phyloP scores from a whole-genome alignment of 2,329 filamentous ascomycete genomes.

The Plectosphaerella sp. region DNA sequence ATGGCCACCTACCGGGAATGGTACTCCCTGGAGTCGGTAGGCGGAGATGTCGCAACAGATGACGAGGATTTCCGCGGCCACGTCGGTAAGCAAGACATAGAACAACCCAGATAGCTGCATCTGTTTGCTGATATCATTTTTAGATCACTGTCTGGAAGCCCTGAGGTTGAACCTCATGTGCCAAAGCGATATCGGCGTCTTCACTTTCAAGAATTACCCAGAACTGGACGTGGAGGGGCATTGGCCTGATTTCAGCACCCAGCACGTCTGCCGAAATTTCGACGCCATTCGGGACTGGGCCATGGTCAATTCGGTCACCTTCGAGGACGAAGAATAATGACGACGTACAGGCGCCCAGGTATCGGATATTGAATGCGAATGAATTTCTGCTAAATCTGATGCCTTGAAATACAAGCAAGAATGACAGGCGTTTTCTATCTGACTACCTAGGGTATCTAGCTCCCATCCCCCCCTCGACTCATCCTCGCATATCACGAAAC shows the following conservation, averaged over 20 bases:
- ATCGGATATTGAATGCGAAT: too few relatives aligned
- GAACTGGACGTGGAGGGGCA: conserved; percentile 40
- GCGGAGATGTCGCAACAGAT: conserved; percentile 42
- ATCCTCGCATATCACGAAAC: too few relatives aligned
- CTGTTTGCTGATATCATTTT: background rate
- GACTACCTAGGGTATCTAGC: too few relatives aligned
- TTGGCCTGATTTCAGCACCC: conserved; percentile 51
- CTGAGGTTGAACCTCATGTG: conserved; percentile 50
- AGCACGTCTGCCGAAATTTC: conserved; percentile 51
- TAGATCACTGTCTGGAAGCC: conserved; percentile 51
- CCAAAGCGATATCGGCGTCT: conserved; percentile 49
- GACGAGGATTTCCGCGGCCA: conserved; percentile 37
- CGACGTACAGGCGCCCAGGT: background rate
- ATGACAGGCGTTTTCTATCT: too few relatives aligned
- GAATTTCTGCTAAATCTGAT: background rate
- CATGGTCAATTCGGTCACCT: conserved; percentile 43
- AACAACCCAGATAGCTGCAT: background rate
- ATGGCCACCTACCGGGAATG: conserved; percentile 46
- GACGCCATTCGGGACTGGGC: conserved; percentile 47
- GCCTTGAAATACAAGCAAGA: too few relatives aligned
- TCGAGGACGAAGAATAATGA: conserved; percentile 34
- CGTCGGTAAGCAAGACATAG: conserved; percentile 22
- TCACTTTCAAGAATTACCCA: conserved; percentile 45
- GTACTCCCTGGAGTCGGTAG: conserved; percentile 34
- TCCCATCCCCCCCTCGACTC: too few relatives aligned